Conservation (phyloP, 2,329 filamentous ascomycete species). For the Geosmithia flava region DNA sequence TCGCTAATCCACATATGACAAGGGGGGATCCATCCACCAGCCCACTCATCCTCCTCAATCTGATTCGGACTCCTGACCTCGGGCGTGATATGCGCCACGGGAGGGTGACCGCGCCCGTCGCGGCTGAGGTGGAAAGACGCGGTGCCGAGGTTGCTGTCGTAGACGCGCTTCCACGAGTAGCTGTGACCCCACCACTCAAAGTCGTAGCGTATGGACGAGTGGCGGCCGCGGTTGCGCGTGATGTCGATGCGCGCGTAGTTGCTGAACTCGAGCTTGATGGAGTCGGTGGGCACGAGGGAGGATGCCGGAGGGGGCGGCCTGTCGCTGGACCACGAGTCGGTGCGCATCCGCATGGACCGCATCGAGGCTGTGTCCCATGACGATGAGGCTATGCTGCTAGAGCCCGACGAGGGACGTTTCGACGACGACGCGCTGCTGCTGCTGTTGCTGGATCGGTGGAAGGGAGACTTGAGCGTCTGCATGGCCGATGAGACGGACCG, state of each 20-base stretch:
- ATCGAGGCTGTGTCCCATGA: constrained; percentile 4
- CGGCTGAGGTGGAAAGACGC: constrained; percentile 73
- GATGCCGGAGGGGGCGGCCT: constrained; percentile 19
- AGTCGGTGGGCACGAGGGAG: constrained; percentile 50
- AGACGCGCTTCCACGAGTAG: constrained; percentile 74
- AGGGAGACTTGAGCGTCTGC: constrained; percentile 26
- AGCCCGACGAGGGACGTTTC: constrained; percentile 2
- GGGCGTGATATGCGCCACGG: constrained; percentile 76
- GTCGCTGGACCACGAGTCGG: constrained; percentile 6
- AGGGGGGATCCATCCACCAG: constrained; percentile 82
- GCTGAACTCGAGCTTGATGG: constrained; percentile 84
- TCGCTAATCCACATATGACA: constrained; percentile 88
- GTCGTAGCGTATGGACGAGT: constrained; percentile 53
- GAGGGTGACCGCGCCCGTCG: constrained; percentile 36
- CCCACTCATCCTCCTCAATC: constrained; percentile 55
- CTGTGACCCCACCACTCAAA: constrained; percentile 87
- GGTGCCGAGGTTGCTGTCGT: constrained; percentile 54
- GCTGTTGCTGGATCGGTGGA: constrained; percentile 11
- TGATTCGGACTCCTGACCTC: constrained; percentile 63
- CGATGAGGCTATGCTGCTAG: constrained; percentile 2
- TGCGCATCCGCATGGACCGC: constrained; percentile 4
- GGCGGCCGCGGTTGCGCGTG: constrained; percentile 51
- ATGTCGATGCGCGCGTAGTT: constrained; percentile 93
- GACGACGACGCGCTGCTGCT: constrained; percentile 1
- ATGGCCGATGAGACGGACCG: constrained; percentile 36